Percentiles rank a stretch among this genome's conserved stretches.
Evolutionary conservation across 805 yeast species (phyloP).

Genomic region (Candida caryicola): DNA sequence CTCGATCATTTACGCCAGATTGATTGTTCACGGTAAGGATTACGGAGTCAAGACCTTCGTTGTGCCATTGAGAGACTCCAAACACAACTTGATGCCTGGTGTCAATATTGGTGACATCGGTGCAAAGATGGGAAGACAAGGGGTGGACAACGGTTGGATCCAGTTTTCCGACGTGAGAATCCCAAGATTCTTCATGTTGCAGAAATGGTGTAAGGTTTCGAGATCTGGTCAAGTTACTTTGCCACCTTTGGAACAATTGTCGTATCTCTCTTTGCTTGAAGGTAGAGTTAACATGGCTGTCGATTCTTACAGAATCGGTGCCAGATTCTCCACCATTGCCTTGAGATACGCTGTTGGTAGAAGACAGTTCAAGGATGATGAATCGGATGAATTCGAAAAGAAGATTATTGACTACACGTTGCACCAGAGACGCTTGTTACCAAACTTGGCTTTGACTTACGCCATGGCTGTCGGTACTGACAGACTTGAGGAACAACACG

Average conservation of each 20-base stretch:
- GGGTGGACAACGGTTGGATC: constrained; percentile 96
- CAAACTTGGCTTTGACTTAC: constrained; percentile 77
- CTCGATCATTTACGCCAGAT: constrained; percentile 78
- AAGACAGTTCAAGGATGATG: constrained; percentile 66
- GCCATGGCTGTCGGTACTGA: constrained; percentile 71
- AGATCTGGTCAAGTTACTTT: constrained; percentile 66
- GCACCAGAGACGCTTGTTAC: constrained; percentile 85
- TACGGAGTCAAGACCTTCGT: constrained; percentile 91
- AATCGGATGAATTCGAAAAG: constrained; percentile 45
- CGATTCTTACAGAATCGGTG: constrained; percentile 79
- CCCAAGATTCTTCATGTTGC: constrained; percentile 80
- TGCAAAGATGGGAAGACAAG: constrained; percentile 93
- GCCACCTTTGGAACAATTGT: constrained; percentile 85
- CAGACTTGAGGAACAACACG: constrained; percentile 39
- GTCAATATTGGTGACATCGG: constrained; percentile 89
- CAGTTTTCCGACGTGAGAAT: constrained; percentile 81
- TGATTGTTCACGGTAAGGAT: constrained; percentile 78
- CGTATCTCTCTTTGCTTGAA: constrained; percentile 81
- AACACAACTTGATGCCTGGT: constrained; percentile 75
- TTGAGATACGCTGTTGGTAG: constrained; percentile 86
- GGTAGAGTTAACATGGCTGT: constrained; percentile 90
- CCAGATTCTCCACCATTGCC: constrained; percentile 80
- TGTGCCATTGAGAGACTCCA: constrained; percentile 79
- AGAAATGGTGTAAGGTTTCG: constrained; percentile 70
- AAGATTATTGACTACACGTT: constrained; percentile 83